Evolutionary conservation across 805 yeast species (phyloP).

Genomic region (Schwanniomyces occidentalis): DNA sequence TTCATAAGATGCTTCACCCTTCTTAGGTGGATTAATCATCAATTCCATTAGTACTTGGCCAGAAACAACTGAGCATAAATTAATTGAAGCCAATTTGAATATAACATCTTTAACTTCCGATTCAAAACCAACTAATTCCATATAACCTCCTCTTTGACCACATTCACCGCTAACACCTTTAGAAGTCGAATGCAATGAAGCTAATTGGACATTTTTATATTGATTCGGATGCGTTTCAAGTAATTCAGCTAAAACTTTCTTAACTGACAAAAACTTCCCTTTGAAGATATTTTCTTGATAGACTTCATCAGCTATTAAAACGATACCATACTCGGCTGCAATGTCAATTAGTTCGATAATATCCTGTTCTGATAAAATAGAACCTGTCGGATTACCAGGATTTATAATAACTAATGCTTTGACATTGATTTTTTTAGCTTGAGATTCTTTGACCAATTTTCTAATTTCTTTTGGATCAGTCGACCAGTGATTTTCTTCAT

Average conservation of each 20-base stretch:
- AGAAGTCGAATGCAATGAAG: constrained; percentile 95
- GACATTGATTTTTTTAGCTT: constrained; percentile 56
- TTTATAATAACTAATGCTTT: constrained; percentile 88
- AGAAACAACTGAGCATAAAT: constrained; percentile 89
- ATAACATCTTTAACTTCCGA: constrained; percentile 68
- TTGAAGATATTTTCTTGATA: constrained; percentile 90
- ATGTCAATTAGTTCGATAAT: constrained; percentile 72
- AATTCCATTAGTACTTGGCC: constrained; percentile 93
- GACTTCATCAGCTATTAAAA: constrained; percentile 95
- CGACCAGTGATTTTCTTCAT: constrained; percentile 84
- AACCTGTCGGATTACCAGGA: constrained; percentile 99
- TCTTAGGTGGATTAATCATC: constrained; percentile 88
- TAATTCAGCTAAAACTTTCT: constrained; percentile 70
- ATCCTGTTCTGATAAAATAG: constrained; percentile 63
- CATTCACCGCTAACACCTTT: constrained; percentile 98
- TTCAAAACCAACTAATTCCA: constrained; percentile 86
- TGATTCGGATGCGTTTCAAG: constrained; percentile 52
- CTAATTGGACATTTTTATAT: constrained; percentile 78
- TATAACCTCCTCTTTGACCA: constrained; percentile 99
- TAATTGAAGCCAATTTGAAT: constrained; percentile 84
- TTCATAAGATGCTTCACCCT: constrained; percentile 75
- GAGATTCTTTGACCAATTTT: constrained; percentile 48
- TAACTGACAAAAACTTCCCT: constrained; percentile 82
- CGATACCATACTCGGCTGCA: constrained; percentile 83
- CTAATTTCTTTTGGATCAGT: constrained; percentile 69